These are phyloP conservation scores for Pyrenophora teres DNA, from an alignment of 2,329 filamentous ascomycete species.

Conservation along the genomic window DNA sequence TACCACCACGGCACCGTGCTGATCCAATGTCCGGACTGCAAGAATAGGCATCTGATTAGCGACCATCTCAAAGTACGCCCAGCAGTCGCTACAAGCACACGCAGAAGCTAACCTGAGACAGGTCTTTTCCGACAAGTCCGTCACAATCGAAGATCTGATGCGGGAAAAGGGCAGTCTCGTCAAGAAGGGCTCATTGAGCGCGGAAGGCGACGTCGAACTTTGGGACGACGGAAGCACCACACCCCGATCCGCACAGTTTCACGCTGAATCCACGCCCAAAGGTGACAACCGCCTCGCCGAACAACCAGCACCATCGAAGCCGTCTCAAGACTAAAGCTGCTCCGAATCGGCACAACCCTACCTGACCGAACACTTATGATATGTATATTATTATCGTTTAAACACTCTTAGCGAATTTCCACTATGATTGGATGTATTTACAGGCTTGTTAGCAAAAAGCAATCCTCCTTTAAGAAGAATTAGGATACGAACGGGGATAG, in stretches of 20 bases:
- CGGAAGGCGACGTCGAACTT: constrained; percentile 88
- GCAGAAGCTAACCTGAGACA: constrained; percentile 24
- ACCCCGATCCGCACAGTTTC: constrained; percentile 42
- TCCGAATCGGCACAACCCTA: background rate
- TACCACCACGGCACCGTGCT: constrained; percentile 90
- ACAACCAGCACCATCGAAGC: constrained; percentile 18
- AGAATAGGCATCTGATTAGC: constrained; percentile 86
- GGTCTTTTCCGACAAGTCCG: constrained; percentile 73
- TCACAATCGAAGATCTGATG: constrained; percentile 79
- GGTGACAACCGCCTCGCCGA: constrained; percentile 30
- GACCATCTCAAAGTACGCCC: constrained; percentile 73
- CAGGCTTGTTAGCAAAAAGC: background rate
- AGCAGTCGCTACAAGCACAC: background rate
- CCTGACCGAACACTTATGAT: background rate
- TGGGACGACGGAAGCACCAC: constrained; percentile 72
- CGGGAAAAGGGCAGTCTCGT: constrained; percentile 74
- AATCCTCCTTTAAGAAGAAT: too few species aligned
- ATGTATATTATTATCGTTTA: constrained; percentile 10
- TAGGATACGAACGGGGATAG: too few species aligned
- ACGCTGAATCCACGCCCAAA: constrained; percentile 34
- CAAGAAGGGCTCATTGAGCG: constrained; percentile 71
- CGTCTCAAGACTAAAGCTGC: constrained; percentile 14
- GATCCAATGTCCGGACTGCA: constrained; percentile 84
- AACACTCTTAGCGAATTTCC: constrained; percentile 2
- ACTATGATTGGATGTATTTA: background rate